Evolutionary conservation across 495 filamentous ascomycete species (phyloP), one percentile per base, ranked within the genome.

Genomic region (Xanthoparmelia taractica): DNA sequence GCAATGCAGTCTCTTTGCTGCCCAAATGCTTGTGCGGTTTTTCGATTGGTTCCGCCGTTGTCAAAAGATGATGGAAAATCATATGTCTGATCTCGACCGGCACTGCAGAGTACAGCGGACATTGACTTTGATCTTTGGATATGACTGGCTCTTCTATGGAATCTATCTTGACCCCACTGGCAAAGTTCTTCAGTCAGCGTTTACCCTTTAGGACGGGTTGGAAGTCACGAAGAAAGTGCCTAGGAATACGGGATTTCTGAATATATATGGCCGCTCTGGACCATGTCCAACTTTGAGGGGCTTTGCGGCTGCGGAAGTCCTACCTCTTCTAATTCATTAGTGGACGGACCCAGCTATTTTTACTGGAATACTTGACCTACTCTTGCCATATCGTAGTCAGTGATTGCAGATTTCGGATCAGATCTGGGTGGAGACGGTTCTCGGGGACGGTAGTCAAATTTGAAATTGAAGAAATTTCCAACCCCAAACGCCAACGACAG

Each of bases 21-120:
- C 65, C 65, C 17, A 67, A 58, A 56, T 67, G 65, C 29, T 67
- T 67, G 41, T 67, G 65, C 12, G 65, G 61, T 52, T 67, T 58
- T 25, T 67, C 65, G 38, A 67, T 67, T 23, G 50, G 47, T 33
- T 63, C 65, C 17, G 62, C 37, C 12, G 65, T 64, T 29, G 65
- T 64, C 52, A 67, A 38, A 27, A 67, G 48, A 47, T 64, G 29
- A 43, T 59, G 58, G 36, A 61, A 67, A 27, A 67, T 64, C 62
- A 67, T 64, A 17, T 67, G 61, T 45, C 65, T 64, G 47, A 67
- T 67, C 60, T 67, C 65, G 18, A 61, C 27, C 13, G 65, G 65
- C 33, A 67, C 45, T 29, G 58, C 57, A 34, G 50, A 52, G 36
- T 64, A 65, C 27, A 67, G 58, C 41, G 62, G 65, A 43, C 61